Evolutionary conservation across 140 eudicot species (phyloP).

Genomic region (Oenanthe javanica): DNA sequence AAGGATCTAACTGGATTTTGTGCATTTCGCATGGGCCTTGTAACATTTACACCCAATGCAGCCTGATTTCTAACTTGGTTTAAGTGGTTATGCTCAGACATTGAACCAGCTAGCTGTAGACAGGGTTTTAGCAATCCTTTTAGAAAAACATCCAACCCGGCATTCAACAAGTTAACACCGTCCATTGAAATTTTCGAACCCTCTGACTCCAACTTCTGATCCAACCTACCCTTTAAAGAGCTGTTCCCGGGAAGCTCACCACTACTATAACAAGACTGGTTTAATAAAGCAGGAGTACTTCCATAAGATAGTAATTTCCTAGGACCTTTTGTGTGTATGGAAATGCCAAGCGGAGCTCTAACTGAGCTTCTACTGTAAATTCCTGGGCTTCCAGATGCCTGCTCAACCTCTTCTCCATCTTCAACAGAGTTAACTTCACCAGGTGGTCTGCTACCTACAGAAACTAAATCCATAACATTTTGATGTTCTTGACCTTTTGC

Average conservation of each 20-base stretch:
- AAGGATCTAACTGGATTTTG: constrained; percentile 15
- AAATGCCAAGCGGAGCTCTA: constrained; percentile 68
- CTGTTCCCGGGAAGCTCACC: constrained; percentile 39
- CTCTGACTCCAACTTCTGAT: constrained; percentile 47
- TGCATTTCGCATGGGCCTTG: constrained; percentile 13
- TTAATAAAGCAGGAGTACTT: constrained; percentile 16
- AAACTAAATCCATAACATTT: constrained; percentile 53
- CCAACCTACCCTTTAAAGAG: constrained; percentile 55
- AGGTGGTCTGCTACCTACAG: constrained; percentile 65
- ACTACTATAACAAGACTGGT: constrained; percentile 35
- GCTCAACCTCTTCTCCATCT: constrained; percentile 90
- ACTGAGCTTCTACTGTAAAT: constrained; percentile 56
- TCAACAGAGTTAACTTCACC: constrained; percentile 59
- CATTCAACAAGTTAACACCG: constrained; percentile 56
- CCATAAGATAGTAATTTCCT: constrained; percentile 30
- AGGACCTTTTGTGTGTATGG: constrained; percentile 29
- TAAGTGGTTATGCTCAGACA: constrained; percentile 17
- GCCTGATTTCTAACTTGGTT: constrained; percentile 10
- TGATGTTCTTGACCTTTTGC: constrained; percentile 45
- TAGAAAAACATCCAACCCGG: constrained; percentile 54
- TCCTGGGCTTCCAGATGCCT: constrained; percentile 37
- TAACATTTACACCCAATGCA: constrained; percentile 16
- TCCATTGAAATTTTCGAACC: constrained; percentile 47
- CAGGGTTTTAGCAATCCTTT: constrained; percentile 52
- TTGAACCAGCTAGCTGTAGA: constrained; percentile 42